phyloP scores from a whole-genome alignment of 139 green algal genomes.

The Chlamydomonas applanata region DNA sequence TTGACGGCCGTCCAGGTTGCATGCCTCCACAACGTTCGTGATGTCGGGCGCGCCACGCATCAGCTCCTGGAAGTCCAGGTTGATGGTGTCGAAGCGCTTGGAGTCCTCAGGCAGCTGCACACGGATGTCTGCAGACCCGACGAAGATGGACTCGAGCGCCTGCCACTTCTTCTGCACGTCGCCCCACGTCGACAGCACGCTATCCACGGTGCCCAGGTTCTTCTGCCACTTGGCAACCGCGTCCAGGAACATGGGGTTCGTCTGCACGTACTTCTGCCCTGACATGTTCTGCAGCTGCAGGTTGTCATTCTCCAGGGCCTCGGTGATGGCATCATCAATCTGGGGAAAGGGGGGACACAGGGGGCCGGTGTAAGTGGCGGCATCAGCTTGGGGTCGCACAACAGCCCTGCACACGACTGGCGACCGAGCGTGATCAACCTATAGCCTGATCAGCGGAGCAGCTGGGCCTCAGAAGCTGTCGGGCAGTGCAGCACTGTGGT shows the following conservation, averaged over 20 bases:
- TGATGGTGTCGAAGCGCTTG: conserved; percentile 83
- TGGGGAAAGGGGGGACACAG: too few relatives aligned
- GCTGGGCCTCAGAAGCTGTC: too few relatives aligned
- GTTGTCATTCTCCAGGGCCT: conserved; percentile 85
- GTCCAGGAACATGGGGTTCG: conserved; percentile 86
- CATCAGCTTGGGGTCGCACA: too few relatives aligned
- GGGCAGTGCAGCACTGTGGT: too few relatives aligned
- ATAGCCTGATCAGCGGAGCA: too few relatives aligned
- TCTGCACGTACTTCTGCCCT: conserved; percentile 84
- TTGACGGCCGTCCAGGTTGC: conserved; percentile 82
- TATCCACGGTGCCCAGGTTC: conserved; percentile 82
- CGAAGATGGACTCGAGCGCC: conserved; percentile 88
- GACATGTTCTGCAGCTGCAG: conserved; percentile 87
- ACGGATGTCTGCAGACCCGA: conserved; percentile 84
- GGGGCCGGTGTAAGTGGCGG: too few relatives aligned
- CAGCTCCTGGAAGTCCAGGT: conserved; percentile 80
- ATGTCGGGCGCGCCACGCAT: conserved; percentile 74
- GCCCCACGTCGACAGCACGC: conserved; percentile 72
- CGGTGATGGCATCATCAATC: conserved; percentile 59
- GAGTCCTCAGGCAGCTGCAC: conserved; percentile 89
- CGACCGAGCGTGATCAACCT: too few relatives aligned
- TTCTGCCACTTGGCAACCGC: conserved; percentile 83
- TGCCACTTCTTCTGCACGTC: conserved; percentile 93
- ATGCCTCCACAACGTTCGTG: conserved; percentile 85
- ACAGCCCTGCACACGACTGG: too few relatives aligned